Evolutionary conservation across 2,329 filamentous ascomycete genomes (phyloP).

Genomic region (Cordyceps cicadae): DNA sequence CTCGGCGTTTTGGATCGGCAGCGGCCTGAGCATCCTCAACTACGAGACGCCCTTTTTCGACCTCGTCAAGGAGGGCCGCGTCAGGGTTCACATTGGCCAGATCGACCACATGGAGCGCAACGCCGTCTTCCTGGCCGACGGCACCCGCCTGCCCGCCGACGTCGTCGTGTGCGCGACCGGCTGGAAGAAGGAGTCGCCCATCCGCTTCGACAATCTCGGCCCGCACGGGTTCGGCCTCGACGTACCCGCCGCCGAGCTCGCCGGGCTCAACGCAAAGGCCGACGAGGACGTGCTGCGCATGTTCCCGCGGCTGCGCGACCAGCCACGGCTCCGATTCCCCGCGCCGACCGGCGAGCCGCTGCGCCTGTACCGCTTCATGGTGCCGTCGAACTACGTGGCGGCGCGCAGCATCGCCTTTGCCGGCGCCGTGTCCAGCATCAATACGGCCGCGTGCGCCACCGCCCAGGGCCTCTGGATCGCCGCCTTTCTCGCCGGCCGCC

Average conservation of each 20-base stretch:
- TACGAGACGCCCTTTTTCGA: constrained; percentile 43
- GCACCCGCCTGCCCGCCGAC: constrained; percentile 33
- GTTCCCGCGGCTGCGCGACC: constrained; percentile 17
- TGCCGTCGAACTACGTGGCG: constrained; percentile 16
- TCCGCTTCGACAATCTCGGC: constrained; percentile 30
- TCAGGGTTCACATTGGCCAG: constrained; percentile 40
- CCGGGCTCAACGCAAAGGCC: constrained; percentile 2
- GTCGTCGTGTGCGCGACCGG: constrained; percentile 44
- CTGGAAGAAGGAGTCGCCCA: constrained; percentile 37
- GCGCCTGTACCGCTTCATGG: constrained; percentile 22
- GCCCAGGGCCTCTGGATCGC: constrained; percentile 45
- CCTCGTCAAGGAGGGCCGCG: constrained; percentile 37
- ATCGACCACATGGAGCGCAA: constrained; percentile 31
- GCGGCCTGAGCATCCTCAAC: constrained; percentile 45
- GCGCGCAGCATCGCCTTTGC: constrained; percentile 25
- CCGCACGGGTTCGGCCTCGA: not conserved
- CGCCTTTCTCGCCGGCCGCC: constrained; percentile 45
- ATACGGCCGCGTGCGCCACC: constrained; percentile 26
- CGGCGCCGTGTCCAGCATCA: constrained; percentile 25
- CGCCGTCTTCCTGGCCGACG: constrained; percentile 34
- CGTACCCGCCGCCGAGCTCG: not conserved
- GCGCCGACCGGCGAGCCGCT: constrained; percentile 16
- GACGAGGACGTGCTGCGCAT: constrained; percentile 17
- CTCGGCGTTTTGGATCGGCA: constrained; percentile 39
- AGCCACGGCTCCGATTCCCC: constrained; percentile 14